These are phyloP conservation scores for Dinochytrium kinnereticum DNA, from an alignment of 371 early-diverging fungal genomes.

Conservation along the genomic window DNA sequence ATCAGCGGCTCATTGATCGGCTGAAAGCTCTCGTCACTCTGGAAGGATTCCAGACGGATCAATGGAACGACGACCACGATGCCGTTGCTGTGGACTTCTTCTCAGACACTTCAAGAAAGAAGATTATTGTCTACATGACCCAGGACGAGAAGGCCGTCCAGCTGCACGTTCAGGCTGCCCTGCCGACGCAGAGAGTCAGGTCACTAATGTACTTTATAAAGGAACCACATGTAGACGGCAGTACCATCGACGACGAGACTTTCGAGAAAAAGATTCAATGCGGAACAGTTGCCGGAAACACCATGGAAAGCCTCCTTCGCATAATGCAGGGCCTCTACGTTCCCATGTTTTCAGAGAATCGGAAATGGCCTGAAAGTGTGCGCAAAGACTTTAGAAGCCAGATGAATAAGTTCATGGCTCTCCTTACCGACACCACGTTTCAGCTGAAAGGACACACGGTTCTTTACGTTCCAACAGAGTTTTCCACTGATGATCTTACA, in stretches of 20 bases:
- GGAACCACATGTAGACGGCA: conserved; percentile 24
- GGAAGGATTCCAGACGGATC: conserved; percentile 3
- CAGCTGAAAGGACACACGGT: conserved; percentile 61
- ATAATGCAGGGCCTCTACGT: conserved; percentile 59
- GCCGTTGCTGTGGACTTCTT: conserved; percentile 1
- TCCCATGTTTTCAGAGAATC: conserved; percentile 57
- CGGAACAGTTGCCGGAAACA: conserved; percentile 49
- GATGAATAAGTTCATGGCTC: conserved; percentile 63
- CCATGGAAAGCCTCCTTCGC: conserved; percentile 52
- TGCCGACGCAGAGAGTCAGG: conserved; percentile 25
- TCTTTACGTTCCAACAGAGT: conserved; percentile 47
- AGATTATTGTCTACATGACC: conserved; percentile 14
- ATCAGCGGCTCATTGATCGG: not conserved
- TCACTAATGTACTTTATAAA: conserved; percentile 52
- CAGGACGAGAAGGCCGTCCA: not conserved
- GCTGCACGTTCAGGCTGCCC: conserved; percentile 6
- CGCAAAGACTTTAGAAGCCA: conserved; percentile 54
- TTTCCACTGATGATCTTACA: not conserved
- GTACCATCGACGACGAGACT: conserved; percentile 37
- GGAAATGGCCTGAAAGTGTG: conserved; percentile 57
- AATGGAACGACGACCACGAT: conserved; percentile 20
- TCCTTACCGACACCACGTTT: conserved; percentile 58
- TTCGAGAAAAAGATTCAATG: conserved; percentile 52
- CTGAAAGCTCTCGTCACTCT: not conserved
- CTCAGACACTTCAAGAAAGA: not conserved